Percentiles rank a stretch among this genome's conserved stretches.
These are phyloP conservation scores for Exophiala aquamarina DNA, from an alignment of 2,329 filamentous ascomycete species.

Conservation along the genomic window DNA sequence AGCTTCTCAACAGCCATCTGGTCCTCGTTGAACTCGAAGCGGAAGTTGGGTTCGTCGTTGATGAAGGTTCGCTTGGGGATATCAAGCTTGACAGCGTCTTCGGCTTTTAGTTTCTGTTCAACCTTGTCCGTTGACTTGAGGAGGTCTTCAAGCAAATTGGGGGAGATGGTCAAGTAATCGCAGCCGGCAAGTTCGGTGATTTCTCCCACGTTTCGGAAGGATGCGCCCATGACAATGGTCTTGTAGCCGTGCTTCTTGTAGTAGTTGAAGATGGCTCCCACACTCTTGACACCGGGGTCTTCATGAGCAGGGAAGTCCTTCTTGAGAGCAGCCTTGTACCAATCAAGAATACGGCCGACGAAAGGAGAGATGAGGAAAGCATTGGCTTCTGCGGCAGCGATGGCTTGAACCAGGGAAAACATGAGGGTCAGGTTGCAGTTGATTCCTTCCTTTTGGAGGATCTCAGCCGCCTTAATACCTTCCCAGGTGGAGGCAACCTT, in stretches of 20 bases:
- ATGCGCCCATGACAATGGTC: constrained; percentile 99
- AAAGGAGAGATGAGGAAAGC: constrained; percentile 99
- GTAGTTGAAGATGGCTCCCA: constrained; percentile 97
- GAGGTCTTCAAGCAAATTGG: constrained; percentile 90
- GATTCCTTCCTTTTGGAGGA: constrained; percentile 91
- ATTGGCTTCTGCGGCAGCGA: constrained; percentile 89
- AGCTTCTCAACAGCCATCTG: constrained; percentile 99
- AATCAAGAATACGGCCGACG: constrained; percentile 98
- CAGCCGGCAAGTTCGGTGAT: constrained; percentile 98
- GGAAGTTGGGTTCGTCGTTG: constrained; percentile 84
- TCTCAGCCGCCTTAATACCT: constrained; percentile 97
- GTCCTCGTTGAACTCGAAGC: constrained; percentile 99
- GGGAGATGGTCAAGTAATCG: constrained; percentile 98
- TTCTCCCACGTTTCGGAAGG: constrained; percentile 93
- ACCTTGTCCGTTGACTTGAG: constrained; percentile 78
- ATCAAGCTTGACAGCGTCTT: constrained; percentile 64
- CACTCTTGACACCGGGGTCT: constrained; percentile 94
- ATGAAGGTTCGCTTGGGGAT: constrained; percentile 91
- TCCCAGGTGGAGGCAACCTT: constrained; percentile 99
- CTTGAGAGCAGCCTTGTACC: constrained; percentile 96
- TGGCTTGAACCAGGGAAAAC: constrained; percentile 94
- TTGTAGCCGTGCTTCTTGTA: constrained; percentile 99
- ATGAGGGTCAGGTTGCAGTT: constrained; percentile 99
- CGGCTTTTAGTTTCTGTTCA: constrained; percentile 87
- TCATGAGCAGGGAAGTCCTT: constrained; percentile 87